phyloP scores from a whole-genome alignment of 1,284 basidiomycete genomes.

The Boletus smithii region DNA sequence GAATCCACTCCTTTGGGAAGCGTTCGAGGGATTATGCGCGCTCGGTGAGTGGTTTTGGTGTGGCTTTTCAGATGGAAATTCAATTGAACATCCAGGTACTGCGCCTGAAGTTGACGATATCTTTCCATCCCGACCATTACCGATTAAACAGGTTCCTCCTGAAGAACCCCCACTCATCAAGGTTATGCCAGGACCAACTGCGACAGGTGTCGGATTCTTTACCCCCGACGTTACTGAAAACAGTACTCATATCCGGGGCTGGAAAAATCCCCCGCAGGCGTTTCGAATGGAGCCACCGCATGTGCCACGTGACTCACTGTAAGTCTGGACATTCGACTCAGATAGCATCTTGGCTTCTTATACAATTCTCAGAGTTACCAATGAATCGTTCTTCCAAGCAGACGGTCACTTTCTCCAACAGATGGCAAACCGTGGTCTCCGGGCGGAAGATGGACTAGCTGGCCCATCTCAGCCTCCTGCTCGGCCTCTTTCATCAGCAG shows the following conservation, averaged over 20 bases:
- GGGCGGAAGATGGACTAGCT: constrained; percentile 33
- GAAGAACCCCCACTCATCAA: constrained; percentile 48
- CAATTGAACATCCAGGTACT: constrained; percentile 45
- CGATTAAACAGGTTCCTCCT: constrained; percentile 49
- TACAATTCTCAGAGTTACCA: constrained; percentile 44
- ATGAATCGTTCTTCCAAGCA: constrained; percentile 55
- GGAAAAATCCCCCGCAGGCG: constrained; percentile 49
- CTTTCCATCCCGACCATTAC: constrained; percentile 62
- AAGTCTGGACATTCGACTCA: constrained; percentile 25
- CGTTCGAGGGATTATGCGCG: constrained; percentile 84
- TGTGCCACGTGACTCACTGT: constrained; percentile 63
- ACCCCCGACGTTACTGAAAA: constrained; percentile 64
- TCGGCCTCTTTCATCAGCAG: constrained; percentile 73
- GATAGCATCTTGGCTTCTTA: constrained; percentile 7
- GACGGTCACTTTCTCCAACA: constrained; percentile 60
- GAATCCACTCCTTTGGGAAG: constrained; percentile 90
- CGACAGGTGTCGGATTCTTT: constrained; percentile 70
- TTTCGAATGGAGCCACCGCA: constrained; percentile 53
- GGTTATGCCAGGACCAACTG: constrained; percentile 40
- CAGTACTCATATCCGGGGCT: constrained; percentile 51
- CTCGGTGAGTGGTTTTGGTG: constrained; percentile 54
- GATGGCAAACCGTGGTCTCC: constrained; percentile 39
- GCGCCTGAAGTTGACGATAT: constrained; percentile 66
- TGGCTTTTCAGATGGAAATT: constrained; percentile 8
- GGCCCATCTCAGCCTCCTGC: constrained; percentile 45